These are phyloP conservation scores for Trichosphaerium sp. DNA, from an alignment of 78 protist species.

Conservation along the genomic window DNA sequence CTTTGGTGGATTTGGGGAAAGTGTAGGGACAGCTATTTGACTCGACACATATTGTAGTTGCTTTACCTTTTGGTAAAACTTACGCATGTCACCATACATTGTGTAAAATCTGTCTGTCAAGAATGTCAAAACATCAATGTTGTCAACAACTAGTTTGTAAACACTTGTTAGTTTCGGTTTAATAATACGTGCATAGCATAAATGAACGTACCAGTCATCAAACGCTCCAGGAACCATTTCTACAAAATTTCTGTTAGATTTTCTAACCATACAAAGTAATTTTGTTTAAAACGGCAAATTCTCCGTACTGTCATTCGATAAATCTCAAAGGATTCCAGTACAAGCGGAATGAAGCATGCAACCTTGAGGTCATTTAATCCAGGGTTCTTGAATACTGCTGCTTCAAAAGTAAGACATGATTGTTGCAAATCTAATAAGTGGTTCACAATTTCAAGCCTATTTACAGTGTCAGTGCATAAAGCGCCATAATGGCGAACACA, in stretches of 20 bases:
- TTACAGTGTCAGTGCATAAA: too few relatives aligned
- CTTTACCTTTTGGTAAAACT: too few relatives aligned
- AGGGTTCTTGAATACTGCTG: constrained; percentile 12
- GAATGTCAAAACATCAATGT: constrained; percentile 32
- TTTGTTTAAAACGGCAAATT: neutral
- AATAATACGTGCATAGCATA: too few relatives aligned
- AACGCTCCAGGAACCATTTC: neutral
- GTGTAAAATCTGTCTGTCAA: constrained; percentile 36
- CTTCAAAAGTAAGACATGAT: too few relatives aligned
- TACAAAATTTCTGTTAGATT: neutral
- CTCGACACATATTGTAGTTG: too few relatives aligned
- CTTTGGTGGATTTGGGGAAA: too few relatives aligned
- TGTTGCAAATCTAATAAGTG: too few relatives aligned
- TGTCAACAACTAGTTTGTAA: constrained; percentile 32
- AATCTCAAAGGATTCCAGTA: constrained; percentile 39
- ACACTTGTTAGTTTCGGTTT: too few relatives aligned
- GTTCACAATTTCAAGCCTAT: too few relatives aligned
- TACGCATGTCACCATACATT: constrained; percentile 35
- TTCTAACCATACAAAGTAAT: neutral
- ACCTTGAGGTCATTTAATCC: constrained; percentile 41
- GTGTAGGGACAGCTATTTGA: too few relatives aligned
- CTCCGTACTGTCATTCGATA: constrained; percentile 32
- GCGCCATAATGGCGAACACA: too few relatives aligned
- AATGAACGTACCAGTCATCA: too few relatives aligned
- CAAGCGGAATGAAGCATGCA: constrained; percentile 39